Conservation (phyloP, 1,284 basidiomycete species). For the Rhizopogon parksii region DNA sequence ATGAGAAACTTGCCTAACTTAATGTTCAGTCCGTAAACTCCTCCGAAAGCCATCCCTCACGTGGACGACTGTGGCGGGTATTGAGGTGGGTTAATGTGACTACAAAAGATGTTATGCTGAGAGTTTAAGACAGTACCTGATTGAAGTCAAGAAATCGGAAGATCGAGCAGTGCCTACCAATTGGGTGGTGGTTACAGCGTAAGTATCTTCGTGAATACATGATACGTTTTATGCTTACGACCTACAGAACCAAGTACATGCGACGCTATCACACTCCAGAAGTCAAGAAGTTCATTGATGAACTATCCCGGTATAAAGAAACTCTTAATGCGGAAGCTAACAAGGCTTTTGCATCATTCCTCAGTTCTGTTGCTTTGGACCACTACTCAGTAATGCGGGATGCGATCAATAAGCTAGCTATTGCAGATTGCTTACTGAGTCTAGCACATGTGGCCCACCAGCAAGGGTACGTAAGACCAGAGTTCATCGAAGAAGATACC, state of each 20-base stretch:
- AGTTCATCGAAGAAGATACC: constrained; percentile 50
- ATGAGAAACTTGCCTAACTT: constrained; percentile 6
- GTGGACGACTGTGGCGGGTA: constrained; percentile 62
- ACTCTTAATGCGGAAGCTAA: constrained; percentile 63
- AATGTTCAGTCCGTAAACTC: constrained; percentile 56
- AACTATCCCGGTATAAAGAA: constrained; percentile 76
- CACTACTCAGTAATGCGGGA: constrained; percentile 68
- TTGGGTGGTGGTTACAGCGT: constrained; percentile 81
- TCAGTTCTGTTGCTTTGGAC: constrained; percentile 58
- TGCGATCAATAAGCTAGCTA: constrained; percentile 72
- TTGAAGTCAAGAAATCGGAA: constrained; percentile 73
- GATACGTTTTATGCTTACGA: background rate
- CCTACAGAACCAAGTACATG: constrained; percentile 61
- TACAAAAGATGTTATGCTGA: background rate
- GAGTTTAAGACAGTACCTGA: constrained; percentile 48
- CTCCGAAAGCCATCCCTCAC: constrained; percentile 73
- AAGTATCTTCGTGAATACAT: constrained; percentile 6
- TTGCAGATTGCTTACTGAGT: constrained; percentile 73
- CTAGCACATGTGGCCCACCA: constrained; percentile 65
- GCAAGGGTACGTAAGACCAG: constrained; percentile 67
- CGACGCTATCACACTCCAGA: constrained; percentile 81
- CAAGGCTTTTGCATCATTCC: constrained; percentile 62
- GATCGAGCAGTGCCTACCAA: constrained; percentile 68
- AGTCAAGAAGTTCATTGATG: constrained; percentile 59
- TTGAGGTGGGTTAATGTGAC: constrained; percentile 49